These are phyloP conservation scores for Globisporangium nagaii DNA, from an alignment of 352 stramenopile species.

Conservation along the genomic window DNA sequence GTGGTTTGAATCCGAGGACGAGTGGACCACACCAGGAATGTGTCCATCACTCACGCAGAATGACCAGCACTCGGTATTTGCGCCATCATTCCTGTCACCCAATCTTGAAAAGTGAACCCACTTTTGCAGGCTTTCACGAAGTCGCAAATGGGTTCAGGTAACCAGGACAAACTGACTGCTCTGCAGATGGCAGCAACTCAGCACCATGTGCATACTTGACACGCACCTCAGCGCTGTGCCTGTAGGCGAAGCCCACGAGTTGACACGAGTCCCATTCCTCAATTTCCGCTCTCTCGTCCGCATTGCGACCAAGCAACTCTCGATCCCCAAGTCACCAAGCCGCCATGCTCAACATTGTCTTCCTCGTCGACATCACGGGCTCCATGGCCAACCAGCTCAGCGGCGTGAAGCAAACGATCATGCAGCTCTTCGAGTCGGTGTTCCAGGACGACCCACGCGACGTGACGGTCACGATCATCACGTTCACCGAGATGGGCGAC, in stretches of 20 bases:
- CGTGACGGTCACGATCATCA: constrained; percentile 67
- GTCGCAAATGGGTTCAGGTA: too few relatives aligned
- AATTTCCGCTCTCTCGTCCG: not conserved
- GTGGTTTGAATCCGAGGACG: too few relatives aligned
- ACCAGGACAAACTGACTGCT: too few relatives aligned
- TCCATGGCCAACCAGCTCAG: constrained; percentile 54
- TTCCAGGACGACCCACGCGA: constrained; percentile 39
- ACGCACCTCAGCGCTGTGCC: not conserved
- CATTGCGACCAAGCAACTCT: not conserved
- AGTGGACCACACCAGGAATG: too few relatives aligned
- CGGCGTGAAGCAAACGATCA: constrained; percentile 48
- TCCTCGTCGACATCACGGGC: constrained; percentile 67
- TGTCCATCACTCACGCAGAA: too few relatives aligned
- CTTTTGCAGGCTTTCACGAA: too few relatives aligned
- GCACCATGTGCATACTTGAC: too few relatives aligned
- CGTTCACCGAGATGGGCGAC: constrained; percentile 44
- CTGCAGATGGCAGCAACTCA: too few relatives aligned
- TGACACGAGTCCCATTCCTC: not conserved
- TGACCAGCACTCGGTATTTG: too few relatives aligned
- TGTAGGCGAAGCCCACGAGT: not conserved
- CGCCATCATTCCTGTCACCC: too few relatives aligned
- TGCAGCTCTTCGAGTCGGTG: constrained; percentile 38
- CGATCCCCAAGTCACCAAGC: not conserved
- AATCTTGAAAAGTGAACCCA: too few relatives aligned
- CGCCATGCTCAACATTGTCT: constrained; percentile 59